Base-by-base conservation (phyloP, 1,284 basidiomycete species). In the Rhodotorula sp. region DNA sequence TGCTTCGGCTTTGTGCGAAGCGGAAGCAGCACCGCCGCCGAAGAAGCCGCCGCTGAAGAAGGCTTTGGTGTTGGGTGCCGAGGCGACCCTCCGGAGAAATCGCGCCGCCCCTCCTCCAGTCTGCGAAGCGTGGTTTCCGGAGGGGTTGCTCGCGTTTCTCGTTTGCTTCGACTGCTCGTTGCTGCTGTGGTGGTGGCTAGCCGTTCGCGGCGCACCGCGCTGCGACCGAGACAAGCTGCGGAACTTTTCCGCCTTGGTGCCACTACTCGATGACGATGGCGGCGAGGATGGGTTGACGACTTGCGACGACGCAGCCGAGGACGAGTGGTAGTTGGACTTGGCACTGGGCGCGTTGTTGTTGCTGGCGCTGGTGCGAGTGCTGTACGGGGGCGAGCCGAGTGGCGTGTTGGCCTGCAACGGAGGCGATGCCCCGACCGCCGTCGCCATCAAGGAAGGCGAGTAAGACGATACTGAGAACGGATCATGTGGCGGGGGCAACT, bases 1-100 rank as follows among this genome's bases (percentile, higher is more conserved):
- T 43, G 39, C 8, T 43, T 43, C 39, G 39, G 39, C 10, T 12
- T 43, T 43, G 39, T 43, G 39, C 2, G 39, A 10, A 12, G 12
- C 10, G 39, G 39, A 43, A 12, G 39, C 39, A 26, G 52, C 21
- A 15, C n/a, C 23, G 26, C n/a, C 54, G 49, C 76, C 75, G 48
- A 77, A 72, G 49, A 77, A 69, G 10, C 76, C 72, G 49, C 74
- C 66, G 52, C 75, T 69, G 77, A 96, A 94, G 29, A 97, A 85
- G 57, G 90, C 90, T 81, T 98, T 99, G 61, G 93, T 90, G 81
- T 98, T 98, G 3, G 96, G 96, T 3, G 95, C 95, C 31, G 93
- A 97, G 2, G 95, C 93, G 58, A 98, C 96, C 54, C 96, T 89
- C 63, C 96, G 89, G 54, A 99, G 88, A 82, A 97, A 93, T 46